Evolutionary conservation across 2,329 filamentous ascomycete genomes (phyloP).

Genomic region (Aspergillus floridensis): DNA sequence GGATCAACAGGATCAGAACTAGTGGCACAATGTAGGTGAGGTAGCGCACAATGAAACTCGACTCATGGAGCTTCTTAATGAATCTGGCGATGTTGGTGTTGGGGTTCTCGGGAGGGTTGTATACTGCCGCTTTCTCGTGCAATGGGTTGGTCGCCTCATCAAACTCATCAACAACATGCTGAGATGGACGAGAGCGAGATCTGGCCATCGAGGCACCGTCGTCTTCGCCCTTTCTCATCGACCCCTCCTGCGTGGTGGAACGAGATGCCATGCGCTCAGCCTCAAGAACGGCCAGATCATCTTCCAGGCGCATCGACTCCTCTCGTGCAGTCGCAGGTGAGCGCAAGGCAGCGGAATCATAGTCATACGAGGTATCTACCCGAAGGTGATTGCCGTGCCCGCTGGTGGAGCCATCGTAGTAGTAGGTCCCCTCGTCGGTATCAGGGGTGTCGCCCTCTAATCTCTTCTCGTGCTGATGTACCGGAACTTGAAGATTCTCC

Average conservation of each 20-base stretch:
- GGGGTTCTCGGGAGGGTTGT: slow-evolving; percentile 63
- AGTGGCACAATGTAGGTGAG: slow-evolving; percentile 69
- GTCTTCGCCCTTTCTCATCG: slow-evolving; percentile 30
- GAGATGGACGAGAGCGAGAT: slow-evolving; percentile 53
- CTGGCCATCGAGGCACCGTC: slow-evolving; percentile 49
- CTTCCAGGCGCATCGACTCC: slow-evolving; percentile 60
- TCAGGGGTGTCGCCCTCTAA: slow-evolving; percentile 26
- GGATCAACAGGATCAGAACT: slow-evolving; percentile 63
- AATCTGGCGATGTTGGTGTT: slow-evolving; percentile 61
- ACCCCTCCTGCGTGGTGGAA: slow-evolving; percentile 32
- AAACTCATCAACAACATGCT: slow-evolving; percentile 64
- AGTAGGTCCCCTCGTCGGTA: slow-evolving; percentile 33
- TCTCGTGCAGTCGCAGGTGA: slow-evolving; percentile 60
- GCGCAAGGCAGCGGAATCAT: slow-evolving; percentile 20
- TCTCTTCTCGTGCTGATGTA: slow-evolving; percentile 27
- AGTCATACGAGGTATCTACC: slow-evolving; percentile 28
- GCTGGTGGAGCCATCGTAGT: slow-evolving; percentile 21
- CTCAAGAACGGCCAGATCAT: slow-evolving; percentile 64
- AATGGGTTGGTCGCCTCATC: slow-evolving; percentile 66
- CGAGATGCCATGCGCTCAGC: slow-evolving; percentile 60
- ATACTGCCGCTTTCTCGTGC: slow-evolving; percentile 64
- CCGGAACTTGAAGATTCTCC: slow-evolving; percentile 28
- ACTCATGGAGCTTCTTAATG: slow-evolving; percentile 64
- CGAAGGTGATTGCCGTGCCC: slow-evolving; percentile 17
- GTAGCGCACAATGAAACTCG: slow-evolving; percentile 66